These are phyloP conservation scores for Dactylellina cionopaga DNA, from an alignment of 2,329 filamentous ascomycete genomes.

Conservation along the genomic window DNA sequence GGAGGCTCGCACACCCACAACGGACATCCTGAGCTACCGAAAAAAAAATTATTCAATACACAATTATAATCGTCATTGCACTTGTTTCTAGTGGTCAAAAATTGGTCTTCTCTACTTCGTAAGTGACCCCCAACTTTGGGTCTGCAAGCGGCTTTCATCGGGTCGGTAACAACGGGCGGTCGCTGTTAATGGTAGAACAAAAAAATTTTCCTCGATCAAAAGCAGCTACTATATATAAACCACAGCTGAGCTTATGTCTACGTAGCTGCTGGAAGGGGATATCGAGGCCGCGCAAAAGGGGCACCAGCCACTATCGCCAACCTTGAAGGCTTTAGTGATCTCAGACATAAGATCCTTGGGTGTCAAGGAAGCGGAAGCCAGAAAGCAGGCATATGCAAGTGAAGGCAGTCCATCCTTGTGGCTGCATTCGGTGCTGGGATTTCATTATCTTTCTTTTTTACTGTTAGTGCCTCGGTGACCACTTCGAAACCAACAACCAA, in stretches of 20 bases:
- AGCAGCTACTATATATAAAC: slow-evolving; percentile 52
- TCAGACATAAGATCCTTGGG: slow-evolving; percentile 48
- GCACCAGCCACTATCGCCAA: slow-evolving; percentile 51
- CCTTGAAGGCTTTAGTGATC: slow-evolving; percentile 33
- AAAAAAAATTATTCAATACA: too few relatives aligned
- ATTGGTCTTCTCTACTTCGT: neutral
- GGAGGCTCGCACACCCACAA: slow-evolving; percentile 14
- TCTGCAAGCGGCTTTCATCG: slow-evolving; percentile 49
- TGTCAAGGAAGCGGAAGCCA: slow-evolving; percentile 43
- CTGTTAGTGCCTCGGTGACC: slow-evolving; percentile 21
- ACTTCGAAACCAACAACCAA: slow-evolving; percentile 17
- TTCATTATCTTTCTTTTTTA: slow-evolving; percentile 29
- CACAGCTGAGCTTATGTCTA: slow-evolving; percentile 34
- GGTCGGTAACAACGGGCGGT: slow-evolving; percentile 28
- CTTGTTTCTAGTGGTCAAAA: neutral
- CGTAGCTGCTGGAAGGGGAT: slow-evolving; percentile 44
- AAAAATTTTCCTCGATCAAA: slow-evolving; percentile 44
- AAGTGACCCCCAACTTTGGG: slow-evolving; percentile 20
- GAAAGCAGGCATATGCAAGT: slow-evolving; percentile 49
- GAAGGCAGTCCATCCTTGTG: slow-evolving; percentile 45
- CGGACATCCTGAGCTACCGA: too few relatives aligned
- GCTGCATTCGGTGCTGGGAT: slow-evolving; percentile 52
- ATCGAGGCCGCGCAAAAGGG: slow-evolving; percentile 2
- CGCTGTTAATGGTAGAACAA: slow-evolving; percentile 18
- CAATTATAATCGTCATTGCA: slow-evolving; percentile 21